phyloP scores from a whole-genome alignment of 1,284 basidiomycete species.

The Fistulinella cinereoalba region DNA sequence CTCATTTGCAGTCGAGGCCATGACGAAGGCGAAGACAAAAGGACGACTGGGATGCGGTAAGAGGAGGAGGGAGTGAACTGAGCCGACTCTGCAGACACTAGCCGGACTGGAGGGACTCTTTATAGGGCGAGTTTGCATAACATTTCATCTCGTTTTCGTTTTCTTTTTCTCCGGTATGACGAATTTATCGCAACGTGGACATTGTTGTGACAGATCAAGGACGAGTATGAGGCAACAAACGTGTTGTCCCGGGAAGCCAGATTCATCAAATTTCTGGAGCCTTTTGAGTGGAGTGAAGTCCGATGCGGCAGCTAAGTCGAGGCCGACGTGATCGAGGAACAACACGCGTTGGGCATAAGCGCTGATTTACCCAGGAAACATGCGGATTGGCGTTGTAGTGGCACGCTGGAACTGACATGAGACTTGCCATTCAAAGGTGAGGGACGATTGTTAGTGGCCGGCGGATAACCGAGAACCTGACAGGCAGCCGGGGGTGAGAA shows the following conservation, averaged over 20 bases:
- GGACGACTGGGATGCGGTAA: conserved; percentile 20
- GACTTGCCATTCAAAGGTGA: conserved; percentile 23
- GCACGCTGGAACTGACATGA: conserved; percentile 32
- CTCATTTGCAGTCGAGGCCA: conserved; percentile 59
- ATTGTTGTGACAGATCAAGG: conserved; percentile 62
- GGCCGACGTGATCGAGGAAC: conserved; percentile 59
- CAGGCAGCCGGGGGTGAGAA: conserved; percentile 30
- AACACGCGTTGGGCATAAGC: conserved; percentile 59
- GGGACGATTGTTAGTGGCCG: conserved; percentile 13
- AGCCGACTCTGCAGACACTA: conserved; percentile 24
- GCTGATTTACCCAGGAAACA: conserved; percentile 41
- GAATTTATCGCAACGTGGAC: conserved; percentile 72
- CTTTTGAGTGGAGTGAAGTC: conserved; percentile 67
- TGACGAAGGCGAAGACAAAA: conserved; percentile 41
- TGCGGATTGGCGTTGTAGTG: conserved; percentile 32
- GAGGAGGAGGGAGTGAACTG: conserved; percentile 28
- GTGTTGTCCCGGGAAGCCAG: conserved; percentile 64
- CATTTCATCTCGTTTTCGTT: conserved; percentile 39
- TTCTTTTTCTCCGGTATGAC: conserved; percentile 49
- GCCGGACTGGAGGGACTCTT: conserved; percentile 33
- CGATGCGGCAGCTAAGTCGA: conserved; percentile 48
- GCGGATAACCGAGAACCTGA: conserved; percentile 28
- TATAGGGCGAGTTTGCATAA: conserved; percentile 42
- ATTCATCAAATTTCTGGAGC: conserved; percentile 52
- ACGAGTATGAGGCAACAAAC: conserved; percentile 62